Conservation (phyloP, 2,329 filamentous ascomycete species). For the Zasmidium citrigriseum region DNA sequence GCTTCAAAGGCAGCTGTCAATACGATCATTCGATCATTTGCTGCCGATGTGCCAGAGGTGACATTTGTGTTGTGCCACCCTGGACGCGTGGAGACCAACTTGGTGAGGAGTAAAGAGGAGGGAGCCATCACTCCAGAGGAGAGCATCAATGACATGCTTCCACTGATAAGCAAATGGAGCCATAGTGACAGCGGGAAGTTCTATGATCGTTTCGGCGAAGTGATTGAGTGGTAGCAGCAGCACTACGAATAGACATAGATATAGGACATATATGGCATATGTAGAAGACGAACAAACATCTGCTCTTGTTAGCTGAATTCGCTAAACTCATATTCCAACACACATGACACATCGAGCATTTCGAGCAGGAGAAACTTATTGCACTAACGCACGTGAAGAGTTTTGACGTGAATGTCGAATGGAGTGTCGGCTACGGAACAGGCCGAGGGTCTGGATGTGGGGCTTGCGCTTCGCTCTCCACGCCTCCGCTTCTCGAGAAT, state of each 20-base stretch:
- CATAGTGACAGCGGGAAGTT: slow-evolving; percentile 40
- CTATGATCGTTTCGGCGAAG: slow-evolving; percentile 46
- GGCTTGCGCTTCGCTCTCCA: too few relatives aligned
- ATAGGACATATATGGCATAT: not conserved
- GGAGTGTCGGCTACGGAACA: too few relatives aligned
- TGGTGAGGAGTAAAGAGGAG: slow-evolving; percentile 48
- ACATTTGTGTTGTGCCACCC: slow-evolving; percentile 47
- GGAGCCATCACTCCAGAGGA: slow-evolving; percentile 46
- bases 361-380: too few relatives aligned
- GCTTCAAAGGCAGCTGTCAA: slow-evolving; percentile 51
- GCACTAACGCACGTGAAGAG: too few relatives aligned
- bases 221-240: slow-evolving; percentile 43
- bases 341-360: too few relatives aligned
- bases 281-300: not conserved
- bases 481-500: too few relatives aligned
- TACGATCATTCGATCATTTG: slow-evolving; percentile 46
- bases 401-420: too few relatives aligned
- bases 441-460: too few relatives aligned
- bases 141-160: slow-evolving; percentile 42
- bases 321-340: too few relatives aligned
- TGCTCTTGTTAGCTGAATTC: too few relatives aligned
- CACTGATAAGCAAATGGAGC: slow-evolving; percentile 38
- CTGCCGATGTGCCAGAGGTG: slow-evolving; percentile 46
- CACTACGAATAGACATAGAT: not conserved
- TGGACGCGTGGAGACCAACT: slow-evolving; percentile 46